Conservation (phyloP, 2,329 filamentous ascomycete genomes). For the Clonostachys sp. region DNA sequence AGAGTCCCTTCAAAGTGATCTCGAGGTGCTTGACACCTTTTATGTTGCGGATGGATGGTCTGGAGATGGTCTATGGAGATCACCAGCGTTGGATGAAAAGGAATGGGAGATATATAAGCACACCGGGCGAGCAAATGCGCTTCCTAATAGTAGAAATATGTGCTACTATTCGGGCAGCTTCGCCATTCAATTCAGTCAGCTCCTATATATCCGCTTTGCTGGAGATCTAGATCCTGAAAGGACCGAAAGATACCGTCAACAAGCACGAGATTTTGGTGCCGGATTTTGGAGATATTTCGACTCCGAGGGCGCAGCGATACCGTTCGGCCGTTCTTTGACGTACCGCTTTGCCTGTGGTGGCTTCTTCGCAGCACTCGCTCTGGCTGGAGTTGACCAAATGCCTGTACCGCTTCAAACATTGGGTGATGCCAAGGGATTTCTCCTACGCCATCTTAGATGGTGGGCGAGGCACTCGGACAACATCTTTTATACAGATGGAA, state of each 20-base stretch:
- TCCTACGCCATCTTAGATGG: slow-evolving; percentile 44
- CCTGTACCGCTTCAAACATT: slow-evolving; percentile 26
- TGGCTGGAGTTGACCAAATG: slow-evolving; percentile 29
- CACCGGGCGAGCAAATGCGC: slow-evolving; percentile 11
- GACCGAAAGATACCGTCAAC: slow-evolving; percentile 25
- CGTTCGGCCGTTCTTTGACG: slow-evolving; percentile 44
- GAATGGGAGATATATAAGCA: neutral
- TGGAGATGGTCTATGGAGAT: slow-evolving; percentile 36
- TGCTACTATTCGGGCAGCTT: slow-evolving; percentile 52
- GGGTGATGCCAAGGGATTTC: slow-evolving; percentile 39
- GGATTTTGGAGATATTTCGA: slow-evolving; percentile 45
- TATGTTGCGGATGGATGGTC: slow-evolving; percentile 41
- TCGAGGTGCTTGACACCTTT: slow-evolving; percentile 37
- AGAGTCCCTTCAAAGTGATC: slow-evolving; percentile 20
- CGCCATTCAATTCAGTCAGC: slow-evolving; percentile 45
- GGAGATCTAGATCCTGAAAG: slow-evolving; percentile 31
- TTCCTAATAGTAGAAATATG: slow-evolving; percentile 26
- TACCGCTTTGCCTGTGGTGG: slow-evolving; percentile 46
- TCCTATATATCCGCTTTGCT: slow-evolving; percentile 38
- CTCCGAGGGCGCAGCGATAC: slow-evolving; percentile 37
- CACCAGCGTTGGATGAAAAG: slow-evolving; percentile 2
- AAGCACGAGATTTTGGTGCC: slow-evolving; percentile 29
- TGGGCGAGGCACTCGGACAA: slow-evolving; percentile 33
- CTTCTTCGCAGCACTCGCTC: slow-evolving; percentile 39
- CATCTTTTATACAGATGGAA: slow-evolving; percentile 43